phyloP scores from a whole-genome alignment of 257 asterid species.

The Catharanthus roseus region DNA sequence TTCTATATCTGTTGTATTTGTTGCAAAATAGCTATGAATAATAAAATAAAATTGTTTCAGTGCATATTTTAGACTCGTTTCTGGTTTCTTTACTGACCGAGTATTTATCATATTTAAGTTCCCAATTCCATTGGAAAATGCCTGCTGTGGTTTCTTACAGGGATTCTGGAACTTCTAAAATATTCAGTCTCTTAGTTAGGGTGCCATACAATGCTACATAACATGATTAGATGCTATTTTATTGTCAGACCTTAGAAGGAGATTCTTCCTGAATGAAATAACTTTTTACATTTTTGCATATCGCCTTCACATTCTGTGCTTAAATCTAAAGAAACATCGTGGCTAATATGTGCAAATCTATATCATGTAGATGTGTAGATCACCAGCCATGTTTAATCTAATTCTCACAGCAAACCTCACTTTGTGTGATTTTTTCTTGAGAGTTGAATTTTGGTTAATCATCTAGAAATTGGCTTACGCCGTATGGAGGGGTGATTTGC shows the following conservation, averaged over 20 bases:
- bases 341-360: background rate
- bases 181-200: background rate
- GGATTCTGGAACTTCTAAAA: background rate
- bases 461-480: background rate
- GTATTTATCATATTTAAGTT: background rate
- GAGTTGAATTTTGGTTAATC: background rate
- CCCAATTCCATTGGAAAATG: background rate
- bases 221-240: background rate
- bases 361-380: background rate
- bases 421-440: background rate
- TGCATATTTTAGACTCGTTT: too few species aligned
- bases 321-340: background rate
- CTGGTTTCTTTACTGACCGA: background rate
- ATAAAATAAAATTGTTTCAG: background rate
- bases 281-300: background rate
- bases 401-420: background rate
- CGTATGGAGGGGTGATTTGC: background rate
- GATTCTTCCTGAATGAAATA: background rate
- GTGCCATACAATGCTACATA: background rate
- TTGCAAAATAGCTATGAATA: conserved; percentile 6
- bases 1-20: conserved; percentile 17
- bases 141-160: background rate
- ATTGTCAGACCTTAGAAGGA: conserved; percentile 2
- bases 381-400: background rate
- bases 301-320: background rate